Evolutionary conservation across 2,329 filamentous ascomycete genomes (phyloP), one percentile per base, ranked within the genome.

Genomic region (Colletotrichum sp.): DNA sequence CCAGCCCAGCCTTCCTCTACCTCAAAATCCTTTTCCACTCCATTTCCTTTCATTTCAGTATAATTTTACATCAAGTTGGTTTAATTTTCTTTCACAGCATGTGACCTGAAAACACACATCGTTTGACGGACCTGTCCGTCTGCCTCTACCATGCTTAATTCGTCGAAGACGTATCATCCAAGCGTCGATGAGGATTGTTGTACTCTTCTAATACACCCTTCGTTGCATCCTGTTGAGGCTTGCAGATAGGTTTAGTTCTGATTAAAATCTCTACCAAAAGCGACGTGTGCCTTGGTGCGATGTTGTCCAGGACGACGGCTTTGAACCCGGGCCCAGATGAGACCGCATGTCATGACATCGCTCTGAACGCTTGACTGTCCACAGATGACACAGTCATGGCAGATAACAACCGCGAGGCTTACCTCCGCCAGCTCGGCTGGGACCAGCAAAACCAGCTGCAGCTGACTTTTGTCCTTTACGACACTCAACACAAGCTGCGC

Each of bases 61-160:
- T 10, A 6, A 3, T 44, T 18, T 44, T 5, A 44, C 8, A n/a
- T 44, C 15, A 39, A 10, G 8, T 44, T 3, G 5, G 6, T 44
- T 10, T n/a, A 1, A 3, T 0, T 44, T 44, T 6, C 2, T n/a
- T 44, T 6, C 18, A 1, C 18, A n/a, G 39, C 8, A 5, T 44
- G 18, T 10, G 8, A 44, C 39, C 9, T n/a, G 5, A 10, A n/a
- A 9, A 9, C 39, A 6, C 10, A 0, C 3, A 9, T 18, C 16
- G 2, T 18, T 18, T 18, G 2, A 44, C 5, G 16, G 8, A 44
- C 16, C 16, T 44, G 16, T 18, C 8, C 5, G 8, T 44, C 36
- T 44, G 36, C 16, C 36, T 18, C 16, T 18, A 5, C 7, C 36
- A 9, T 18, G 2, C 36, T 9, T 18, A 9, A 44, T 18, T 18